Base-by-base conservation (phyloP, 257 asterid genomes). In the Solanum peruvianum region DNA sequence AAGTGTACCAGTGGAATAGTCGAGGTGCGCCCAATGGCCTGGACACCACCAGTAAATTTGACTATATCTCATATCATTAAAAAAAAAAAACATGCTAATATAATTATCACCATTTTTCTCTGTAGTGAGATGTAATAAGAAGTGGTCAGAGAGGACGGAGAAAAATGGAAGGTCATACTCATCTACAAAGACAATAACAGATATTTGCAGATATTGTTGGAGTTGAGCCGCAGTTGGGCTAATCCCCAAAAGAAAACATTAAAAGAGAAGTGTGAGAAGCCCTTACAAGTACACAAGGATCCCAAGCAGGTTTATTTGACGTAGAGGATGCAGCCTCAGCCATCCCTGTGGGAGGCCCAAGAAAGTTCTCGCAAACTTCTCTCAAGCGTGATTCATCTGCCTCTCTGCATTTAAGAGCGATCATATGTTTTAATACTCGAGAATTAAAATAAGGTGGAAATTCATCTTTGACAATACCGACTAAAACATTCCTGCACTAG, bases 331-430 rank as follows among this genome's bases (percentile, higher is more conserved):
- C 87, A 67, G 92, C 84, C 89, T 91, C 96, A 31, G 89, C 88
- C 97, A 96, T 96, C 85, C 99, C 99, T 35, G 90, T 88, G 5
- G 99, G 99, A 88, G 99, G 99, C 78, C 99, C 99, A 86, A 97
- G 98, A 91, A 96, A 97, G 91, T 91, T 95, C 92, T 96, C 99
- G 70, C 99, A 97, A 88, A 97, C 95, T 92, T 97, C 99, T 83
- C 99, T 92, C 89, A 97, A 80, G 37, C 99, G 98, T 82, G 94
- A 92, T 88, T 94, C 98, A 73, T 97, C 99, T 70, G 97, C 96
- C 89, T 96, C 99, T 89, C 99, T 97, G 92, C 85, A 80, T 80
- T 80, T 49, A 80, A 80, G 27, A 78, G 64, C 66, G 45, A 16
- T 27, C 35, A 20, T 47, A 15, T 9, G 67, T 80, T 80, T 29